phyloP scores from a whole-genome alignment of 306 rosid species.

The Quercus engelmannii region DNA sequence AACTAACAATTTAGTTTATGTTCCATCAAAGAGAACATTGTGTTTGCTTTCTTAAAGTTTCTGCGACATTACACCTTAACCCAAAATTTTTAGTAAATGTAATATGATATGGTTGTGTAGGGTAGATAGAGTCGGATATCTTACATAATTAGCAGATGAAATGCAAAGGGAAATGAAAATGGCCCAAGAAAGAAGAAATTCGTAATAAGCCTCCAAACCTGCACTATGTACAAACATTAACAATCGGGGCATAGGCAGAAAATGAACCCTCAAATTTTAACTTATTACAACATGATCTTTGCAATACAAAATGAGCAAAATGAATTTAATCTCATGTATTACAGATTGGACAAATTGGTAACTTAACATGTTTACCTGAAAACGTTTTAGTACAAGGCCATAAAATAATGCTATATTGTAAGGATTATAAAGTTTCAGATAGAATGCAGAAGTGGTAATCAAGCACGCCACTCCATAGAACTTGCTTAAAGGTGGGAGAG shows the following conservation, averaged over 20 bases:
- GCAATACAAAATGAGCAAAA: background rate
- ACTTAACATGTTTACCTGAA: conserved; percentile 42
- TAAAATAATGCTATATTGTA: conserved; percentile 29
- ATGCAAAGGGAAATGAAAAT: conserved; percentile 56
- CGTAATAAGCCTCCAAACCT: conserved; percentile 73
- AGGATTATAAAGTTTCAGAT: conserved; percentile 36
- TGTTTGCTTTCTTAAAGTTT: no score
- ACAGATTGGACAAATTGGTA: background rate
- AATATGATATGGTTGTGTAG: background rate
- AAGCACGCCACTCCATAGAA: conserved; percentile 62
- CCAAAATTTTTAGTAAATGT: no score
- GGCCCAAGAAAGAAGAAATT: conserved; percentile 76
- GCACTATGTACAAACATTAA: conserved; percentile 7
- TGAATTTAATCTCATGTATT: background rate
- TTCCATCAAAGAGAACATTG: no score
- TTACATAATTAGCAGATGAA: conserved; percentile 56
- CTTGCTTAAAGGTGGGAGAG: conserved; percentile 83
- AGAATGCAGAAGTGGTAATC: conserved; percentile 51
- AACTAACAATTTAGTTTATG: no score
- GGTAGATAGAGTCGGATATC: background rate
- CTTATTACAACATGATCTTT: no score
- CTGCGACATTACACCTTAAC: no score
- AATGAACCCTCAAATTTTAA: no score
- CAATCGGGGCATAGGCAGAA: background rate
- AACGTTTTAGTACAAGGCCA: conserved; percentile 38